A percentile compares a stretch with the other conserved stretches of the same genome.
These are phyloP conservation scores for Pseudocercospora musae DNA, from an alignment of 2,329 filamentous ascomycete species.

Conservation along the genomic window DNA sequence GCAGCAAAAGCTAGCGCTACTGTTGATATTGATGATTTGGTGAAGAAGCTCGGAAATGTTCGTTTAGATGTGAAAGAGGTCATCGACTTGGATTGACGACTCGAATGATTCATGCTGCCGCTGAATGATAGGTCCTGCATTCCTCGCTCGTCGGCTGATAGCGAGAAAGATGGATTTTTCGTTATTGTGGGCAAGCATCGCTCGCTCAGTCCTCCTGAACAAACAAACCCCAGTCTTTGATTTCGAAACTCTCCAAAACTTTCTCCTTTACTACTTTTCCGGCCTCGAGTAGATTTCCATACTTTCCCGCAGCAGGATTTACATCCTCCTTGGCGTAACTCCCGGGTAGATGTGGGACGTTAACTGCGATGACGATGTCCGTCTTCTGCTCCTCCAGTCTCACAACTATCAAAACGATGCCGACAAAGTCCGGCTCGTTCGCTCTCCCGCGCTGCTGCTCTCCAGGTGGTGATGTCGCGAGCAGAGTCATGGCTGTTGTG, in stretches of 20 bases:
- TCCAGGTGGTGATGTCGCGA: slow-evolving; percentile 55
- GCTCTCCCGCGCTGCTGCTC: slow-evolving; percentile 39
- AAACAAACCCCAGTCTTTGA: slow-evolving; percentile 80
- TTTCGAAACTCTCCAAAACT: slow-evolving; percentile 70
- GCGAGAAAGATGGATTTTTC: neutral
- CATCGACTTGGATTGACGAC: slow-evolving; percentile 15
- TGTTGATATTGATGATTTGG: slow-evolving; percentile 7
- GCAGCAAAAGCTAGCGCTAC: slow-evolving; percentile 12
- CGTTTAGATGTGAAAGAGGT: slow-evolving; percentile 15
- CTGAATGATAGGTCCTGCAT: neutral
- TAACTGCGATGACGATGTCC: slow-evolving; percentile 81
- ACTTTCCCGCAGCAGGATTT: slow-evolving; percentile 62
- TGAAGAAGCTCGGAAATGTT: slow-evolving; percentile 16
- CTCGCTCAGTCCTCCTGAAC: slow-evolving; percentile 7
- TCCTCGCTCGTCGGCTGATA: neutral
- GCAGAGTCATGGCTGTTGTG: slow-evolving; percentile 65
- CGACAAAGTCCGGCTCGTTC: slow-evolving; percentile 54
- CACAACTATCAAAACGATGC: slow-evolving; percentile 72
- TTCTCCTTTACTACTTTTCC: slow-evolving; percentile 62
- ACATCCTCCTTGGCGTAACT: slow-evolving; percentile 69
- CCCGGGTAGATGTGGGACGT: slow-evolving; percentile 77
- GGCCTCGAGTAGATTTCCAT: slow-evolving; percentile 63
- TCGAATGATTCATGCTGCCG: neutral
- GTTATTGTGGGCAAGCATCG: neutral
- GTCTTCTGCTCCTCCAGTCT: slow-evolving; percentile 71